Percentiles rank a stretch among this genome's conserved stretches.
phyloP scores from a whole-genome alignment of 441 rosid genomes.

The Mallotus japonicus region DNA sequence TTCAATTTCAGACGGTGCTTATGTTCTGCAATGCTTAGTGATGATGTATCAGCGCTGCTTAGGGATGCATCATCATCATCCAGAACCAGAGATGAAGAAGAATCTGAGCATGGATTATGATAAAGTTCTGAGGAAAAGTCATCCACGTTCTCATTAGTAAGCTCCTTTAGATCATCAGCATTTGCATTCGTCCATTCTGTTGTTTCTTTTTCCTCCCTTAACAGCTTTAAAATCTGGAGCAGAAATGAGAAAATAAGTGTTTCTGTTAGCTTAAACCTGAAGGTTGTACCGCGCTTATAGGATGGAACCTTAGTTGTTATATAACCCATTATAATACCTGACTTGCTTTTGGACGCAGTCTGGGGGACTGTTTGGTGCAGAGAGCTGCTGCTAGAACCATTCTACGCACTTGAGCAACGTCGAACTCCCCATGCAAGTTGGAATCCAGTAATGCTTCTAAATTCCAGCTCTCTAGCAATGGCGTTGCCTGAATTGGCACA shows the following conservation, averaged over 20 bases:
- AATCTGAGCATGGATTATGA: slow-evolving; percentile 41
- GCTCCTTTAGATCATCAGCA: slow-evolving; percentile 28
- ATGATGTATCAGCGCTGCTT: slow-evolving; percentile 39
- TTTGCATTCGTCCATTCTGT: slow-evolving; percentile 24
- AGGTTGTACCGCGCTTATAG: no score
- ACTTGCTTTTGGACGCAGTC: slow-evolving; percentile 67
- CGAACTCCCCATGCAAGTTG: slow-evolving; percentile 34
- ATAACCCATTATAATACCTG: slow-evolving; percentile 37
- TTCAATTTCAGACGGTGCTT: slow-evolving; percentile 24
- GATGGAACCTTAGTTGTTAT: no score
- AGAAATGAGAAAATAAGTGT: background rate
- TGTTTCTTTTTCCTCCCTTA: slow-evolving; percentile 26
- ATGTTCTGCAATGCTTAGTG: slow-evolving; percentile 30
- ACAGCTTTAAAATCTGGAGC: slow-evolving; percentile 54
- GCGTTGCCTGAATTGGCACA: slow-evolving; percentile 58
- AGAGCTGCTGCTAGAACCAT: slow-evolving; percentile 69
- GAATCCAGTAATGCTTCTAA: slow-evolving; percentile 60
- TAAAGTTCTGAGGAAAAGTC: slow-evolving; percentile 51
- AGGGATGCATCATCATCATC: slow-evolving; percentile 42
- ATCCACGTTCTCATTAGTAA: slow-evolving; percentile 42
- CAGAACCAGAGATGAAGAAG: slow-evolving; percentile 46
- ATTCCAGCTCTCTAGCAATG: slow-evolving; percentile 52
- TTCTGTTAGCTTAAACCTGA: background rate
- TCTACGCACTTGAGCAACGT: slow-evolving; percentile 52
- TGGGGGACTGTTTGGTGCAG: slow-evolving; percentile 61